Evolutionary conservation across 257 asterid genomes (phyloP).

Genomic region (Striga asiatica): DNA sequence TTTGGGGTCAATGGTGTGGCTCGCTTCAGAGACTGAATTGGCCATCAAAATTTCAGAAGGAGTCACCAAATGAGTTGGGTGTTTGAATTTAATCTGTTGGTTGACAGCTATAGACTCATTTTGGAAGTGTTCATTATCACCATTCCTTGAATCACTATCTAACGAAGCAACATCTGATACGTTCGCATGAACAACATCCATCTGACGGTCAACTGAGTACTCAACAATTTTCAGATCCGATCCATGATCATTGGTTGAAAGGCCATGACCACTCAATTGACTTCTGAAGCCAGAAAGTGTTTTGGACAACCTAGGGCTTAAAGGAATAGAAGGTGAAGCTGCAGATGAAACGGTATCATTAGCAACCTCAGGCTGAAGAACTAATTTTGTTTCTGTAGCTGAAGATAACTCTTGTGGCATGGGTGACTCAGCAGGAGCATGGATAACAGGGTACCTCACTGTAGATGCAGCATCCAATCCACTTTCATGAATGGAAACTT

Average conservation of each 20-base stretch:
- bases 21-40: slow-evolving; percentile 46
- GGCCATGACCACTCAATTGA: slow-evolving; percentile 25
- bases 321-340: slow-evolving; percentile 48
- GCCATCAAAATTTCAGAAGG: slow-evolving; percentile 83
- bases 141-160: slow-evolving; percentile 36
- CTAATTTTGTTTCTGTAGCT: slow-evolving; percentile 29
- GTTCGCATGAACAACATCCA: slow-evolving; percentile 29
- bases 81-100: slow-evolving; percentile 51
- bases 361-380: slow-evolving; percentile 20
- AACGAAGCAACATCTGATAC: slow-evolving; percentile 38
- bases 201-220: slow-evolving; percentile 51
- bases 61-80: slow-evolving; percentile 81
- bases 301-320: slow-evolving; percentile 56
- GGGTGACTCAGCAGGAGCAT: slow-evolving; percentile 31
- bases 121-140: slow-evolving; percentile 31
- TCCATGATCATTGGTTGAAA: slow-evolving; percentile 24
- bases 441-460: slow-evolving; percentile 23
- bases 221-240: slow-evolving; percentile 38
- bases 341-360: slow-evolving; percentile 27
- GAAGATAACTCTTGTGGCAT: slow-evolving; percentile 30
- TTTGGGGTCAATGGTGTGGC: slow-evolving; percentile 32
- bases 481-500: slow-evolving; percentile 25
- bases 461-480: slow-evolving; percentile 31
- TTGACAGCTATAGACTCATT: slow-evolving; percentile 37
- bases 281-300: slow-evolving; percentile 51